Base-by-base conservation (phyloP, 2,329 filamentous ascomycete genomes). In the Trichoderma lentiforme region DNA sequence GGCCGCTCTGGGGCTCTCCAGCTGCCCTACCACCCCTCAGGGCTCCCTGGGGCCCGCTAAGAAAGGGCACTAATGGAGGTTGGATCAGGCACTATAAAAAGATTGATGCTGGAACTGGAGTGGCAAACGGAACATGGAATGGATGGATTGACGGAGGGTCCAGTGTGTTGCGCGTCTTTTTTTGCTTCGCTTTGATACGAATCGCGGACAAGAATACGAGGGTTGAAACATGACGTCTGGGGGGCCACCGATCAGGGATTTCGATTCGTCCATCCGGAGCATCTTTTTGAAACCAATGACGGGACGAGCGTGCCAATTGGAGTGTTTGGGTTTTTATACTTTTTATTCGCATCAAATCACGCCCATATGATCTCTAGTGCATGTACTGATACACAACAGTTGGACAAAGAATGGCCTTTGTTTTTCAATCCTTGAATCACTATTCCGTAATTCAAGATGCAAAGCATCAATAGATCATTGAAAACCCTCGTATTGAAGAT, bases 141-240 rank as follows among this genome's bases (percentile, higher is more conserved):
- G 24, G 24, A 26, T 47, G 21, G 7, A 26, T 47, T 15, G 7
- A 39, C 15, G 4, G 43, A 21, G 15, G 43, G 43, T 18, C 39
- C 39, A 12, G 26, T 47, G 39, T 56, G 39, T 56, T 56, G 63
- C 43, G 39, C 62, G 62, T 51, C 26, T 51, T 51, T n/a, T n/a
- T 51, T 51, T 21, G 43, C 43, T 51, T 51, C 30, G 62, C 11
- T 11, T 12, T 18, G 39, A 51, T 70, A 70, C 67, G 67, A 70
- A n/a, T 70, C 28, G 57, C 36, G 57, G 57, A 70, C 47, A 62
- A 70, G 57, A 70, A 70, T 70, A 70, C 67, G 67, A 70, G 67
- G 12, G 12, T 8, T 34, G 47, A 53, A 53, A 53, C 47, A 34
- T 36, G 58, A 36, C 32, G 58, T 61, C 58, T 61, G 11, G 47